Evolutionary conservation across 2,329 filamentous ascomycete genomes (phyloP), one percentile per base, ranked within the genome.

Genomic region (Alternaria gansuensis): DNA sequence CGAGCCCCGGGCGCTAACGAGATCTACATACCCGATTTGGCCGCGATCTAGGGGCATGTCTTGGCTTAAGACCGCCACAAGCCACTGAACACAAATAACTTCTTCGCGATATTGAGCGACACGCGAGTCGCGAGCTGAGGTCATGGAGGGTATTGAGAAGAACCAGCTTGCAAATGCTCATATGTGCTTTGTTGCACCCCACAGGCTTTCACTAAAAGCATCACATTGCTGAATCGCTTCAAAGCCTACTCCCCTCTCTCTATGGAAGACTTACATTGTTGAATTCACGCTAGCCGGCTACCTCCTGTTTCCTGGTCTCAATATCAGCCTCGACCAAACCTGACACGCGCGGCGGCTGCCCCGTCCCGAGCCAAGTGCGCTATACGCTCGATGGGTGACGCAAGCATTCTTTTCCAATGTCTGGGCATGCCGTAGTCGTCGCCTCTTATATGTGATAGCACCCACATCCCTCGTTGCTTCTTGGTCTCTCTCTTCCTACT

Each of bases 281-380:
- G 26, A 48, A 29, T 46, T 11, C 26, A 23, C 44, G 44, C 44
- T 48, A 48, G 33, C 43, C 37, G 48, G 29, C 39, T 33, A 28
- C 24, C 50, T 48, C 33, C 51, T 51, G 45, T 40, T 36, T 28
- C 44, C 14, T 29, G 36, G 44, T 48, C 44, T 48, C 31, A 26
- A 21, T 48, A 31, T 48, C 34, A 41, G 34, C 51, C 34, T 48
- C 29, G 14, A 48, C 54, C 53, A n/a, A 28, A 31, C 40, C 54
- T 58, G 60, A 57, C 51, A 60, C 46, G 40, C 56, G 29, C 45
- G 51, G 53, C 50, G 58, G 55, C 50, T 53, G 52, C 55, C 39
- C 56, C 50, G 31, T 52, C 40, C 39, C 55, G 28, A 7, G 61
- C 61, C 61, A 66, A 64, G 63, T 26, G 51, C 57, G 57, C 54